Conservation (phyloP, 768 basidiomycete species). For the Lentinula sp. region DNA sequence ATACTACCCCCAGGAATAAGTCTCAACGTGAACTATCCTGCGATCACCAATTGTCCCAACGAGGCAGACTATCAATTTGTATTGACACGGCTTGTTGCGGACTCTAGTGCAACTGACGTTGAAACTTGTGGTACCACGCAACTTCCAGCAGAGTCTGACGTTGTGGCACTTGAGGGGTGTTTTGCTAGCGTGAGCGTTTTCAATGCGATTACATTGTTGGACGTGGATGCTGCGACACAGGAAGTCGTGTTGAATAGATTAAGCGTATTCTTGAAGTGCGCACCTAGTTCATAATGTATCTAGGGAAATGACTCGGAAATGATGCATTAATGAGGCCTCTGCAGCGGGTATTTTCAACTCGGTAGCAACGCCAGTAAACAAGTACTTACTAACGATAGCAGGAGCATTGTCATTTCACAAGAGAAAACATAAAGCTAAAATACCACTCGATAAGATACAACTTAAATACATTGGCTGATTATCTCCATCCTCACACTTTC, state of each 20-base stretch:
- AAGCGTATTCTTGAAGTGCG: slow-evolving; percentile 24
- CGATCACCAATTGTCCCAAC: slow-evolving; percentile 30
- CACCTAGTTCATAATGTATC: background rate
- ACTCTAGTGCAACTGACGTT: slow-evolving; percentile 30
- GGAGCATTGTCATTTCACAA: no score
- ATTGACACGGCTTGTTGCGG: slow-evolving; percentile 31
- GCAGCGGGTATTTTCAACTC: no score
- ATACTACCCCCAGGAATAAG: slow-evolving; percentile 34
- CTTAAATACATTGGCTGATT: background rate
- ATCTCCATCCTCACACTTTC: slow-evolving; percentile 12
- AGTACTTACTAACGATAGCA: no score
- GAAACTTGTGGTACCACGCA: slow-evolving; percentile 35
- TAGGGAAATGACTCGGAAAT: background rate
- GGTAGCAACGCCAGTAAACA: no score
- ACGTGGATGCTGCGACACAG: slow-evolving; percentile 37
- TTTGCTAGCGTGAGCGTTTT: slow-evolving; percentile 42
- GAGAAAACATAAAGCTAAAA: background rate
- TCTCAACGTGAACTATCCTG: slow-evolving; percentile 48
- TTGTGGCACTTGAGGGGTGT: slow-evolving; percentile 30
- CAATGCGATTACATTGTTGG: slow-evolving; percentile 34
- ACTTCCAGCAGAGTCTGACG: slow-evolving; percentile 36
- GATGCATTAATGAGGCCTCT: no score
- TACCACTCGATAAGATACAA: background rate
- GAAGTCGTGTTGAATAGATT: slow-evolving; percentile 30
- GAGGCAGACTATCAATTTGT: slow-evolving; percentile 35